Evolutionary conservation across 345 rosid genomes (phyloP), one percentile per base, ranked within the genome.

Genomic region (Brassica nigra): DNA sequence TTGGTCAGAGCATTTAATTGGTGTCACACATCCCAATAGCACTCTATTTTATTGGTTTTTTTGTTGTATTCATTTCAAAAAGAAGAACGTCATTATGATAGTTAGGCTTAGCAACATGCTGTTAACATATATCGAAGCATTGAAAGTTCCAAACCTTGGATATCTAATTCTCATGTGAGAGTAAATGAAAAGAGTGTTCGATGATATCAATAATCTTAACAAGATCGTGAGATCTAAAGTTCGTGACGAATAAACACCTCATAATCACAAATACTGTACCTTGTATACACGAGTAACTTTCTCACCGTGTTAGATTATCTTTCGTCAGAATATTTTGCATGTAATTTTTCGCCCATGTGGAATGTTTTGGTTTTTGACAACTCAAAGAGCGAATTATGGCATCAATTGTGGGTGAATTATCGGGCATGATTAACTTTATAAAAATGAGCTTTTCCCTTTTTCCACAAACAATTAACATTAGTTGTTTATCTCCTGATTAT

Each of bases 1-100:
- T 36, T 54, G 80, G 72, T 66, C 55, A 39, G 57, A 70, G 63
- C 83, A 76, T 64, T 80, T 20, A 80, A 76, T 57, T 65, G 67
- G 67, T 62, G 73, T 76, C 83, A 76, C 83, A 65, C 80, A 80
- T 54, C 5, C 72, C 80, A 64, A 76, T 23, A 75, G 39, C 42
- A 28, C 39, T 29, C 52, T 14, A 20, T 54, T 62, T 74, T 49
- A 47, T 39, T 47, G 0, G 1, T 20, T 47, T 3, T 8, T 16
- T 63, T 9, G 18, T 8, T 55, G 72, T 42, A 72, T 34, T 34
- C 23, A 20, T 68, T 8, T 65, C 27, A 27, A 57, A 42, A 63
- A 63, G 61, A 59, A 76, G 63, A 11, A 14, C 29, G 73, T 63
- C 68, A 59, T 31, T 54, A 31, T 44, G 47, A 70, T 71, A 37